phyloP scores from a whole-genome alignment of 495 filamentous ascomycete genomes.

The Chaetomium cochliodes region DNA sequence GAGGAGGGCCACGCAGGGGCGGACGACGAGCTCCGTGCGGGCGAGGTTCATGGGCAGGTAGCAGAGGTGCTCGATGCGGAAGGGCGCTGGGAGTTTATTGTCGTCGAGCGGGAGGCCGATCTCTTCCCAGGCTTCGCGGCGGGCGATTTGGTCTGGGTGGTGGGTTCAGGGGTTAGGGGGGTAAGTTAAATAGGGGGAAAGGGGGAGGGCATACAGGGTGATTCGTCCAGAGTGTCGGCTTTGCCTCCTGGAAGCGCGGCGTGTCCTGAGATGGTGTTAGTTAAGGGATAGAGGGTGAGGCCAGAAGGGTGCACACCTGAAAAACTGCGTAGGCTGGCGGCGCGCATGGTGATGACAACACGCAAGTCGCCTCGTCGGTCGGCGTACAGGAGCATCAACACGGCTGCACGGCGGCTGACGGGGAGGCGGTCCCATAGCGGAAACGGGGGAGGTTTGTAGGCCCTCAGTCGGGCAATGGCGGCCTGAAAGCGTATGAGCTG shows the following conservation, averaged over 20 bases:
- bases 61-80: slow-evolving; percentile 79
- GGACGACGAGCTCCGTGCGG: slow-evolving; percentile 74
- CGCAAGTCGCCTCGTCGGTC: slow-evolving; percentile 72
- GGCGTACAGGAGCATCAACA: slow-evolving; percentile 80
- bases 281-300: not conserved
- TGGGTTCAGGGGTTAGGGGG: not conserved
- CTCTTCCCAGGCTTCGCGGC: slow-evolving; percentile 86
- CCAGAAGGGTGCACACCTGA: slow-evolving; percentile 37
- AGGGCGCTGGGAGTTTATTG: slow-evolving; percentile 62
- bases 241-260: slow-evolving; percentile 84
- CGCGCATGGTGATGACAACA: slow-evolving; percentile 84
- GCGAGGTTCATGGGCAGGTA: slow-evolving; percentile 78
- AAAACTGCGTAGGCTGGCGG: slow-evolving; percentile 66
- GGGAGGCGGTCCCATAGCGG: slow-evolving; percentile 60
- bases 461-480: slow-evolving; percentile 72
- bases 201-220: slow-evolving; percentile 41
- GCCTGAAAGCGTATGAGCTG: slow-evolving; percentile 47
- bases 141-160: slow-evolving; percentile 65
- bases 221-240: slow-evolving; percentile 49
- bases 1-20: slow-evolving; percentile 82
- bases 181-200: not conserved
- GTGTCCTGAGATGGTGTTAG: slow-evolving; percentile 55
- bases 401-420: slow-evolving; percentile 71
- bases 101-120: slow-evolving; percentile 76
- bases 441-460: slow-evolving; percentile 61